Conservation (phyloP, 345 rosid species). For the Aquilaria yunnanensis region DNA sequence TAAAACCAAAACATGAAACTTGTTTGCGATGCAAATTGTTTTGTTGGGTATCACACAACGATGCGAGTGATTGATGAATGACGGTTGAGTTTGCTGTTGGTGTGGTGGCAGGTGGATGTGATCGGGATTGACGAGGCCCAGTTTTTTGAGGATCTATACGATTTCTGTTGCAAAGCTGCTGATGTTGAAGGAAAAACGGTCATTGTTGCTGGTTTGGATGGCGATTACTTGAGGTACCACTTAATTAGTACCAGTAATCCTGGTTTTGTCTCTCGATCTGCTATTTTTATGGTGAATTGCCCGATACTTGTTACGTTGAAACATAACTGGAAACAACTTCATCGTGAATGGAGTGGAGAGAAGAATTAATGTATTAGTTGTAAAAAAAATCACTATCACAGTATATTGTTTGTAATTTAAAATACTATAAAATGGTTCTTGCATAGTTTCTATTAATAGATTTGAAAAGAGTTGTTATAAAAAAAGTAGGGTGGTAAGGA, state of each 20-base stretch:
- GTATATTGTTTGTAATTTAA: too few relatives aligned
- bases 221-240: conserved; percentile 76
- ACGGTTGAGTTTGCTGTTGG: neutral
- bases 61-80: neutral
- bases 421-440: neutral
- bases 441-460: neutral
- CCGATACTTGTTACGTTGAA: too few relatives aligned
- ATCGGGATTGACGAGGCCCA: conserved; percentile 96
- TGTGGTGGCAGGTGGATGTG: conserved; percentile 58
- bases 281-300: too few relatives aligned
- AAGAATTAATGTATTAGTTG: too few relatives aligned
- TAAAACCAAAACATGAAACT: too few relatives aligned
- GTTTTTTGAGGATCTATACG: conserved; percentile 88
- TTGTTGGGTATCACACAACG: too few relatives aligned
- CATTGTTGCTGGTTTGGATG: conserved; percentile 80
- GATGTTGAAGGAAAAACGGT: conserved; percentile 75
- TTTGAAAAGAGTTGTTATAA: too few relatives aligned
- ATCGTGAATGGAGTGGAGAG: too few relatives aligned
- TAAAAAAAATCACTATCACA: too few relatives aligned
- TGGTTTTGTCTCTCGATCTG: too few relatives aligned
- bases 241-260: neutral
- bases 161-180: conserved; percentile 82
- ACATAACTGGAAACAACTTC: too few relatives aligned
- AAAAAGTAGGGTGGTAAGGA: too few relatives aligned
- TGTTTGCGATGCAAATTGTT: neutral